Percentiles rank a stretch among this genome's conserved stretches.
phyloP scores from a whole-genome alignment of 192 early-diverging fungal species.

The Chytriomyces sp. region DNA sequence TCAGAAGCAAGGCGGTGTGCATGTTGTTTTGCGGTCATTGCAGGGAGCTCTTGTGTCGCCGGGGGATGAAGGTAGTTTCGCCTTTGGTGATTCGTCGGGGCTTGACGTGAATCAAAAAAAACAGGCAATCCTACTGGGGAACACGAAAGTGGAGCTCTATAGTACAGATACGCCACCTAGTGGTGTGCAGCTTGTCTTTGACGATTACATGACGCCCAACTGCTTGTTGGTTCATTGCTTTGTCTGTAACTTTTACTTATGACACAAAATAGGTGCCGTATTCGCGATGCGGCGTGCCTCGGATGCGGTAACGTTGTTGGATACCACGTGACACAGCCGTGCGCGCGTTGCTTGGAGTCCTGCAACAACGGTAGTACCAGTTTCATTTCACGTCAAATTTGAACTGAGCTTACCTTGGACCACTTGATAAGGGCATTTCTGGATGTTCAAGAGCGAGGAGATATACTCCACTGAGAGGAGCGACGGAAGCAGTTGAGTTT shows the following conservation, averaged over 20 bases:
- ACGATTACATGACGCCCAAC: slow-evolving; percentile 58
- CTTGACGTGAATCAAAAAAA: neutral
- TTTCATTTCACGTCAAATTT: neutral
- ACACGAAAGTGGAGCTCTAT: slow-evolving; percentile 58
- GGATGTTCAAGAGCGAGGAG: slow-evolving; percentile 55
- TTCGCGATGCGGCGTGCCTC: slow-evolving; percentile 57
- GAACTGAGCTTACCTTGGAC: neutral
- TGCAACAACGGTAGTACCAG: slow-evolving; percentile 58
- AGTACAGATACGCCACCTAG: slow-evolving; percentile 57
- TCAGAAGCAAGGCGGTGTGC: slow-evolving; percentile 57
- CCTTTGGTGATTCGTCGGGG: neutral
- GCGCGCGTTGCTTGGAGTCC: slow-evolving; percentile 55
- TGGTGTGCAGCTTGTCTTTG: slow-evolving; percentile 54
- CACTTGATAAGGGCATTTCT: slow-evolving; percentile 48
- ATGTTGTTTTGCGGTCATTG: slow-evolving; percentile 55
- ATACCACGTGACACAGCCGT: slow-evolving; percentile 64
- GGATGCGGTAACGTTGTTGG: slow-evolving; percentile 63
- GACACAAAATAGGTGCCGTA: slow-evolving; percentile 41
- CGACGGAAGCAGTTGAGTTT: neutral
- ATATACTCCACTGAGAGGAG: slow-evolving; percentile 46
- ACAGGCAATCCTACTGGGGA: slow-evolving; percentile 56
- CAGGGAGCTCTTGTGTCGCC: slow-evolving; percentile 42
- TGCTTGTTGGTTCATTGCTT: slow-evolving; percentile 33
- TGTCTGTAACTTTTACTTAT: neutral
- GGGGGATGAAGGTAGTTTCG: slow-evolving; percentile 54